Percentiles rank a stretch among this genome's conserved stretches.
phyloP scores from a whole-genome alignment of 1,284 basidiomycete genomes.

The Amylostereum areolatum region DNA sequence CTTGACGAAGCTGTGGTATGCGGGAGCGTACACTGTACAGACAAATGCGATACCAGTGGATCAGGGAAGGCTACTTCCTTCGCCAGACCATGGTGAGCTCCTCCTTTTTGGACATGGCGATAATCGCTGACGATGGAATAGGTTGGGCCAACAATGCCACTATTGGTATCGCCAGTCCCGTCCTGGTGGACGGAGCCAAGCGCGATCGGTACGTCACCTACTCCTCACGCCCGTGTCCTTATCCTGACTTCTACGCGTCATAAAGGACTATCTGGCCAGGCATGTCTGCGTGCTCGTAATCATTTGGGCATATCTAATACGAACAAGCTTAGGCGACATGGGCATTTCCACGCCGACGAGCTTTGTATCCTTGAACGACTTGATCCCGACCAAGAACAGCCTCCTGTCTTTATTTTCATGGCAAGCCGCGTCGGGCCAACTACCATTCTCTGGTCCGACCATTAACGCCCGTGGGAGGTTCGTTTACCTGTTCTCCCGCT shows the following conservation, averaged over 20 bases:
- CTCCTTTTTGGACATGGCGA: constrained; percentile 21
- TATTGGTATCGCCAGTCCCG: constrained; percentile 50
- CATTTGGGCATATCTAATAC: no score
- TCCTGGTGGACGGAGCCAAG: constrained; percentile 60
- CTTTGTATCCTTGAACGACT: constrained; percentile 55
- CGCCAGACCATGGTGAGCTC: constrained; percentile 24
- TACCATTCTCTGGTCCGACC: constrained; percentile 54
- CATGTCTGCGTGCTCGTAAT: no score
- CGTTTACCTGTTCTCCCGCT: constrained; percentile 51
- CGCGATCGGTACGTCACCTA: constrained; percentile 38
- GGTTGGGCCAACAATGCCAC: constrained; percentile 56
- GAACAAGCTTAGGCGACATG: constrained; percentile 36
- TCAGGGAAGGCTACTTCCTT: constrained; percentile 45
- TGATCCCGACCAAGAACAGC: constrained; percentile 37
- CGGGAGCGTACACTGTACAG: constrained; percentile 58
- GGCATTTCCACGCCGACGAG: constrained; percentile 56
- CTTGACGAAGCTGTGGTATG: constrained; percentile 57
- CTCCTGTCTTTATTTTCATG: neutral
- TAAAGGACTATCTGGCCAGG: constrained; percentile 50
- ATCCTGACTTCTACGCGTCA: no score
- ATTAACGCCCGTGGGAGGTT: constrained; percentile 53
- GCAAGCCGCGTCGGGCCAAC: constrained; percentile 45
- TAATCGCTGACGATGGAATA: constrained; percentile 11
- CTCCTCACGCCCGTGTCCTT: no score
- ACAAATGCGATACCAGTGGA: constrained; percentile 49